Conservation (phyloP, 257 asterid genomes). For the Handroanthus guayacan region DNA sequence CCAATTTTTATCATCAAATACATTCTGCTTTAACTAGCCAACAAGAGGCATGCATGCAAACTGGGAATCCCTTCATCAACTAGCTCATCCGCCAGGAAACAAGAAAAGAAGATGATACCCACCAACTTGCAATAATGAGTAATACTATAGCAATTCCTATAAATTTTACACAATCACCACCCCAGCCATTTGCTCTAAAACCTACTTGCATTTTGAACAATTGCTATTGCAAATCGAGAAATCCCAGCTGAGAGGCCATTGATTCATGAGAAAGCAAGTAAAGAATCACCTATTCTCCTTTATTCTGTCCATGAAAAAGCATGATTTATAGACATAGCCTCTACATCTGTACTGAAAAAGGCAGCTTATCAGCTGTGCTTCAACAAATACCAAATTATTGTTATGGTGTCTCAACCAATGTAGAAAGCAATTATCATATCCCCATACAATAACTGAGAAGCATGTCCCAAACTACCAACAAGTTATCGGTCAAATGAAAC, state of each 20-base stretch:
- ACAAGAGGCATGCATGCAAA: slow-evolving; percentile 14
- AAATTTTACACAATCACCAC: no score
- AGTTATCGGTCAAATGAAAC: slow-evolving; percentile 18
- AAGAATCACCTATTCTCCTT: slow-evolving; percentile 8
- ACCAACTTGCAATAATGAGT: no score
- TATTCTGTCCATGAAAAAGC: slow-evolving; percentile 2
- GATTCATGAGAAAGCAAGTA: neutral
- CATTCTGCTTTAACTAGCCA: slow-evolving; percentile 18
- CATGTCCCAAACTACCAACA: slow-evolving; percentile 9
- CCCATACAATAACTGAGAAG: slow-evolving; percentile 23
- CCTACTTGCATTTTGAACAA: slow-evolving; percentile 18
- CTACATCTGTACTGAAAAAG: slow-evolving; percentile 13
- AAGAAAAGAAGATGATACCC: neutral
- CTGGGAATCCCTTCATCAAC: neutral
- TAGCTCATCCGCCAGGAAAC: slow-evolving; percentile 26
- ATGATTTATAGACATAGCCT: neutral
- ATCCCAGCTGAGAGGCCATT: neutral
- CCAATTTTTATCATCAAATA: neutral
- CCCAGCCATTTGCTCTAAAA: slow-evolving; percentile 1
- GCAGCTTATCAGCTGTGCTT: neutral
- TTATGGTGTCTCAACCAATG: slow-evolving; percentile 8
- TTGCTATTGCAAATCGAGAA: neutral
- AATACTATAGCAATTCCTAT: no score
- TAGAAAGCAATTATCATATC: slow-evolving; percentile 2
- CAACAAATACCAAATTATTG: neutral